Conservation (phyloP, 352 stramenopile species). For the Pythium brachiatum region DNA sequence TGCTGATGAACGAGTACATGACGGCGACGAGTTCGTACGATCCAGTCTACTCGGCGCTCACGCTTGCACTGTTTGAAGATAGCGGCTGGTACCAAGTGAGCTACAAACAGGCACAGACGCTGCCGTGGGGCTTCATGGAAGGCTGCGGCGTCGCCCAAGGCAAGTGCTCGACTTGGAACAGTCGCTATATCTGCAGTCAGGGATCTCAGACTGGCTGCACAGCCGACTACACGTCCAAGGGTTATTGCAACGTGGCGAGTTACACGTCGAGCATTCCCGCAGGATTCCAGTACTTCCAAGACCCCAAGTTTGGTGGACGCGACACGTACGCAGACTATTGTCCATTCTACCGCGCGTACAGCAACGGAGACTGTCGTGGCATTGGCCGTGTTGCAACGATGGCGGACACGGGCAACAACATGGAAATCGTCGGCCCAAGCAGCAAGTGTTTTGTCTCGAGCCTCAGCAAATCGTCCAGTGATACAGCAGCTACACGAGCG, state of each 20-base stretch:
- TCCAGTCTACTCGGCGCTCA: slow-evolving; percentile 69
- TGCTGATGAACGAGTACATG: slow-evolving; percentile 86
- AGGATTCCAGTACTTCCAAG: slow-evolving; percentile 81
- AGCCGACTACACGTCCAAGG: slow-evolving; percentile 63
- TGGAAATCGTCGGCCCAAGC: slow-evolving; percentile 47
- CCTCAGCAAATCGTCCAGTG: slow-evolving; percentile 42
- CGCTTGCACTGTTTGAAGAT: slow-evolving; percentile 76
- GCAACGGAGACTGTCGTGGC: slow-evolving; percentile 71
- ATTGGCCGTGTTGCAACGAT: slow-evolving; percentile 45
- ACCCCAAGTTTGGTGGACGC: slow-evolving; percentile 48
- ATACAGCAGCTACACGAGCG: slow-evolving; percentile 29
- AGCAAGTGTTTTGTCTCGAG: slow-evolving; percentile 79
- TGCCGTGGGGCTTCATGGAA: slow-evolving; percentile 74
- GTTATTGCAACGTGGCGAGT: slow-evolving; percentile 68
- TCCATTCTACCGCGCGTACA: slow-evolving; percentile 74
- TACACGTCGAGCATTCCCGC: slow-evolving; percentile 69
- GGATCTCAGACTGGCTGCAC: slow-evolving; percentile 48
- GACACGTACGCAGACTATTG: slow-evolving; percentile 80
- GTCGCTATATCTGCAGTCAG: slow-evolving; percentile 62
- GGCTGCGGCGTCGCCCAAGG: slow-evolving; percentile 62
- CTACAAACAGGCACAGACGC: slow-evolving; percentile 50
- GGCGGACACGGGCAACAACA: slow-evolving; percentile 37
- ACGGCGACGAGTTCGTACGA: slow-evolving; percentile 74
- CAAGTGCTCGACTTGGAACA: slow-evolving; percentile 65
- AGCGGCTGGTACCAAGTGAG: slow-evolving; percentile 80